Percentiles rank a stretch among this genome's conserved stretches.
phyloP scores from a whole-genome alignment of 306 rosid genomes.

The Malus sieversii region DNA sequence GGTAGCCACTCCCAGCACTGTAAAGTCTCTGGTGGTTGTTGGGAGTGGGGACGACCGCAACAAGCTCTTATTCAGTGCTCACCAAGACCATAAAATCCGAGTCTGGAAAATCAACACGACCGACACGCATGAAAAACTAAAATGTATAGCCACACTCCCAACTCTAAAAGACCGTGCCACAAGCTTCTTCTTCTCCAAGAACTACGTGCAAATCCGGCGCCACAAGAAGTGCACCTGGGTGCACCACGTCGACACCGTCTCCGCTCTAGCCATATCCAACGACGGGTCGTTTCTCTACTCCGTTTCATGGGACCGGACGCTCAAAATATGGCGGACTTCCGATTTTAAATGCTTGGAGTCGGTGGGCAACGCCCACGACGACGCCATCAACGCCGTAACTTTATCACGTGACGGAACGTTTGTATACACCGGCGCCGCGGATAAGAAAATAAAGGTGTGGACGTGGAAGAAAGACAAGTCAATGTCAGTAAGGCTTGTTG shows the following conservation, averaged over 20 bases:
- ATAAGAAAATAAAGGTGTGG: conserved; percentile 62
- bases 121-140: not conserved
- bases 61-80: conserved; percentile 45
- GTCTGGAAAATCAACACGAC: conserved; percentile 42
- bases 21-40: conserved; percentile 35
- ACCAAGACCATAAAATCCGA: conserved; percentile 67
- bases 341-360: conserved; percentile 67
- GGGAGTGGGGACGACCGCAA: conserved; percentile 11
- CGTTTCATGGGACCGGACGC: conserved; percentile 66
- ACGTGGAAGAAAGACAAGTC: conserved; percentile 18
- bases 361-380: conserved; percentile 51
- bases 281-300: conserved; percentile 54
- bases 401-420: conserved; percentile 30
- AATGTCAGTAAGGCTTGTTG: not conserved
- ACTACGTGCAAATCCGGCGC: conserved; percentile 44
- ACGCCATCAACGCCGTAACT: conserved; percentile 56
- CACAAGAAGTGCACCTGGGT: conserved; percentile 73
- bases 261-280: conserved; percentile 43
- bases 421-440: conserved; percentile 63
- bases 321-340: conserved; percentile 57
- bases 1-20: conserved; percentile 22
- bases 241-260: conserved; percentile 60
- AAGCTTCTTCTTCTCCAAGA: conserved; percentile 30
- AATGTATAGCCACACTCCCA: conserved; percentile 52
- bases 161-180: conserved; percentile 42